Conservation (phyloP, 2,329 filamentous ascomycete genomes). For the Cordyceps tenuipes region DNA sequence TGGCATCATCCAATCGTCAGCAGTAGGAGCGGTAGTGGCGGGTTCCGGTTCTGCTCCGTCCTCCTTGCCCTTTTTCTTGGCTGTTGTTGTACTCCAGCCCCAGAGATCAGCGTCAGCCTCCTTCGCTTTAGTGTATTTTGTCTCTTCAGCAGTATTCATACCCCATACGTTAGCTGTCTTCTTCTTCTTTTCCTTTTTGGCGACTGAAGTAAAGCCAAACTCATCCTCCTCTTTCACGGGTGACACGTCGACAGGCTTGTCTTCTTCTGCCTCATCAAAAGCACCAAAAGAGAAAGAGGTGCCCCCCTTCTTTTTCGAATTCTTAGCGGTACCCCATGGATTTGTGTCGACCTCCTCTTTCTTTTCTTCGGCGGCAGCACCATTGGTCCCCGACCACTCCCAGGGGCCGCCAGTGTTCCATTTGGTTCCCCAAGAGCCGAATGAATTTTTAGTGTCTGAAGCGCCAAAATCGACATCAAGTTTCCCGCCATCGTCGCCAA, state of each 20-base stretch:
- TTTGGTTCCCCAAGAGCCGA: slow-evolving; percentile 52
- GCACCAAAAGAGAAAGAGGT: slow-evolving; percentile 39
- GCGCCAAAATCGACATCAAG: slow-evolving; percentile 47
- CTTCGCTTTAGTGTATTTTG: slow-evolving; percentile 19
- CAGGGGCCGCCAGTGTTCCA: slow-evolving; percentile 49
- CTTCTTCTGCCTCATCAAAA: slow-evolving; percentile 33
- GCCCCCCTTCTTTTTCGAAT: slow-evolving; percentile 45
- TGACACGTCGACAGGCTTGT: slow-evolving; percentile 23
- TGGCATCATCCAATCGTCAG: slow-evolving; percentile 17
- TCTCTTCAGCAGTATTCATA: slow-evolving; percentile 24
- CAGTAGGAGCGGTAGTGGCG: slow-evolving; percentile 18
- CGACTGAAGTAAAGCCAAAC: slow-evolving; percentile 22
- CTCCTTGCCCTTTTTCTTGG: slow-evolving; percentile 35
- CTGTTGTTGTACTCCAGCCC: slow-evolving; percentile 23
- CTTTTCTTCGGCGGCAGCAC: slow-evolving; percentile 26
- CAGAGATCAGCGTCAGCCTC: slow-evolving; percentile 26
- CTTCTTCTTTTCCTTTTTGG: slow-evolving; percentile 37
- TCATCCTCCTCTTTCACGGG: slow-evolving; percentile 26
- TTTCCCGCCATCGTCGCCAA: slow-evolving; percentile 52
- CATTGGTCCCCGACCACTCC: slow-evolving; percentile 32
- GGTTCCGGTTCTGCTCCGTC: slow-evolving; percentile 19
- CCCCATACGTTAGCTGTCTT: slow-evolving; percentile 29
- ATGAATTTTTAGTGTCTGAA: slow-evolving; percentile 34
- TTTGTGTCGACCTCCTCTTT: slow-evolving; percentile 37
- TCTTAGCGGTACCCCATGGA: slow-evolving; percentile 39